Evolutionary conservation across 306 rosid species (phyloP).

Genomic region (Cicer chorassanicum): DNA sequence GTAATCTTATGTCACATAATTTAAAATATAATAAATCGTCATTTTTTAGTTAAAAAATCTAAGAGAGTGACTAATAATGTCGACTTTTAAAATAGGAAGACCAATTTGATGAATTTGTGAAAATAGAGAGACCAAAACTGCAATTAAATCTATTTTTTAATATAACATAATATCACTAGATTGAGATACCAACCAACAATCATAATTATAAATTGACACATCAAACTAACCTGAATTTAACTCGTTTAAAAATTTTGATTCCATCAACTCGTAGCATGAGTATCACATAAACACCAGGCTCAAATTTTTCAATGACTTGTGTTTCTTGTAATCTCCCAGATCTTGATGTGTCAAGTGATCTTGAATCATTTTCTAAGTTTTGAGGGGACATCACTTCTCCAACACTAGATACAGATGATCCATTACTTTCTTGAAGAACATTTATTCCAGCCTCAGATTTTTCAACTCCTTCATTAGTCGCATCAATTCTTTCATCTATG

Average conservation of each 20-base stretch:
- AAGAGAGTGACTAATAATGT: no score
- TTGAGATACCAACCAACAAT: neutral
- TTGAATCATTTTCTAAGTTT: slow-evolving; percentile 51
- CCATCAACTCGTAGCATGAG: slow-evolving; percentile 57
- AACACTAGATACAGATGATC: slow-evolving; percentile 35
- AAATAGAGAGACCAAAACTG: no score
- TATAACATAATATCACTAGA: neutral
- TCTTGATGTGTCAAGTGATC: slow-evolving; percentile 48
- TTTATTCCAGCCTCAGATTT: slow-evolving; percentile 40
- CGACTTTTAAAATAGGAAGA: no score
- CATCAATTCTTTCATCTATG: slow-evolving; percentile 34
- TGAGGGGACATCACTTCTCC: slow-evolving; percentile 41
- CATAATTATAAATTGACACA: slow-evolving; percentile 6
- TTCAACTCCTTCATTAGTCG: slow-evolving; percentile 29
- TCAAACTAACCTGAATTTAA: slow-evolving; percentile 77
- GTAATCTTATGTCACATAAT: no score
- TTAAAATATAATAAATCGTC: no score
- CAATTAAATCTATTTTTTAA: no score
- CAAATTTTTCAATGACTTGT: slow-evolving; percentile 79
- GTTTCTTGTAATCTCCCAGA: slow-evolving; percentile 45
- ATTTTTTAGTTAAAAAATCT: no score
- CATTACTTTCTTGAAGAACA: neutral
- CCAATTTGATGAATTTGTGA: no score
- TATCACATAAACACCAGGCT: slow-evolving; percentile 74
- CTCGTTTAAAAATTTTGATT: slow-evolving; percentile 61